Evolutionary conservation across 345 rosid species (phyloP).

Genomic region (Mallotus nudiflorus): DNA sequence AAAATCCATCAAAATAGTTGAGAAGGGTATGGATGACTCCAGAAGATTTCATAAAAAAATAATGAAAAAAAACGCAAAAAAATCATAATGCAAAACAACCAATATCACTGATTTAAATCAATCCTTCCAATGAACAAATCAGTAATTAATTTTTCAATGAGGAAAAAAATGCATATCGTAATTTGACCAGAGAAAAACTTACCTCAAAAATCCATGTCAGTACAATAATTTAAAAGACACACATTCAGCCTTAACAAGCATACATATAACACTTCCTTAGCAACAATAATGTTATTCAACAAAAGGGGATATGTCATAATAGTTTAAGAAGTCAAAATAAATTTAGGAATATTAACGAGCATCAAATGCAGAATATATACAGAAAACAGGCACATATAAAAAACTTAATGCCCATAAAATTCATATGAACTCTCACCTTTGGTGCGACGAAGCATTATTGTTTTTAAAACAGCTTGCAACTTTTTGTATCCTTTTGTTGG

Average conservation of each 20-base stretch:
- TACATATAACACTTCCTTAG: neutral
- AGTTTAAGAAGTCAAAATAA: neutral
- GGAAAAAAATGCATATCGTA: neutral
- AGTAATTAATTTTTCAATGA: neutral
- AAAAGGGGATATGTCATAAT: neutral
- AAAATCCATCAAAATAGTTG: neutral
- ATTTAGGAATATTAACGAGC: neutral
- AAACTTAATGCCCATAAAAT: neutral
- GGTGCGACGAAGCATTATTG: slow-evolving; percentile 96
- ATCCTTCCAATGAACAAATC: neutral
- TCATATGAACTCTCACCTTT: slow-evolving; percentile 55
- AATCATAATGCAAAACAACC: neutral
- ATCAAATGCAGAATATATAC: neutral
- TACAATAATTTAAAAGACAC: neutral
- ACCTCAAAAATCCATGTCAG: no score
- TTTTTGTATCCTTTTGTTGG: slow-evolving; percentile 68
- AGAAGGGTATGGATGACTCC: no score
- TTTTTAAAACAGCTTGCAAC: slow-evolving; percentile 84
- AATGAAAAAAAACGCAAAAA: neutral
- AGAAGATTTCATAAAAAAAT: neutral
- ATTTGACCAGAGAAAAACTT: no score
- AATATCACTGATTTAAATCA: neutral
- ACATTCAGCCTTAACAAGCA: neutral
- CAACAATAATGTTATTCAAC: neutral
- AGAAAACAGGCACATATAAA: no score